These are phyloP conservation scores for Akebia trifoliata DNA, from an alignment of 164 flowering plant genomes.

Conservation along the genomic window DNA sequence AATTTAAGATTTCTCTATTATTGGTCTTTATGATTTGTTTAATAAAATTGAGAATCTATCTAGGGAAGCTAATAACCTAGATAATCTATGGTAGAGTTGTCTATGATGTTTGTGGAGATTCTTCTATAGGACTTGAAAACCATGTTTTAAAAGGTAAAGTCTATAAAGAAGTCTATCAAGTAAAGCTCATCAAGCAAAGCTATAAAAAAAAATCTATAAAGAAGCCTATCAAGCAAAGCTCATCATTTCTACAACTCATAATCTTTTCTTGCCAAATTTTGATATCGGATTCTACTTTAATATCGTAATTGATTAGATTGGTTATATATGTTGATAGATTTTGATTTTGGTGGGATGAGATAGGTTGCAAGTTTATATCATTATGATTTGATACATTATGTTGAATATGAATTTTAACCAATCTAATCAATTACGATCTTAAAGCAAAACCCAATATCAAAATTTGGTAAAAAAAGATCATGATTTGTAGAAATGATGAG, in stretches of 20 bases:
- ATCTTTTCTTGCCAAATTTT: not conserved
- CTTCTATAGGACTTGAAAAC: slow-evolving; percentile 91
- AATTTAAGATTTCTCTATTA: too few species aligned
- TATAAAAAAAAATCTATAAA: too few species aligned
- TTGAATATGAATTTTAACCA: too few species aligned
- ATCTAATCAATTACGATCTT: not conserved
- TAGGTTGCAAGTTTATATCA: too few species aligned
- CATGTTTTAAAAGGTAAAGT: slow-evolving; percentile 71
- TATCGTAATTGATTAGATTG: not conserved
- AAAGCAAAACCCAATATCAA: slow-evolving; percentile 6
- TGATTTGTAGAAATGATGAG: not conserved
- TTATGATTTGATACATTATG: too few species aligned
- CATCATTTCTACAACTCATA: not conserved
- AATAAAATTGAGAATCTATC: too few species aligned
- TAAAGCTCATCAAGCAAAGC: too few species aligned
- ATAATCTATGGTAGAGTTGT: slow-evolving; percentile 87
- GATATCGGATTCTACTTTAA: slow-evolving; percentile 4
- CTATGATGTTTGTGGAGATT: slow-evolving; percentile 93
- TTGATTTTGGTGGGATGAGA: slow-evolving; percentile 1
- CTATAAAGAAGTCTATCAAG: not conserved
- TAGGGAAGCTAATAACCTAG: too few species aligned
- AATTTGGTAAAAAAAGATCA: not conserved
- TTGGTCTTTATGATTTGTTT: too few species aligned
- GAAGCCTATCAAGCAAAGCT: too few species aligned
- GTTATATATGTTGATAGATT: not conserved